Evolutionary conservation across 1,139 yeast genomes (phyloP).

Genomic region (Geotrichum bryndzae): DNA sequence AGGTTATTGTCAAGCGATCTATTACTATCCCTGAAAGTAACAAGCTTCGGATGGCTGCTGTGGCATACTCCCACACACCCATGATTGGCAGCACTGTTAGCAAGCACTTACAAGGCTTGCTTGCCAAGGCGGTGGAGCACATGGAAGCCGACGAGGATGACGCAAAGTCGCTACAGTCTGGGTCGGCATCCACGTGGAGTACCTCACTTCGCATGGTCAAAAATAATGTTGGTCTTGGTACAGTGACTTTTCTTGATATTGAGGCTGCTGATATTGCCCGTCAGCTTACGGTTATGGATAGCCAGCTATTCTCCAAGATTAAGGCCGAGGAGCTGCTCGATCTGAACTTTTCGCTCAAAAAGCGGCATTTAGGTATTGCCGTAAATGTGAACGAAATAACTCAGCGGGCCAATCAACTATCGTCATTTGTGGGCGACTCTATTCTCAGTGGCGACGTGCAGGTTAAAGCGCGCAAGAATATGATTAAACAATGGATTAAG

Average conservation of each 20-base stretch:
- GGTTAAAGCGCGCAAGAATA: conserved; percentile 49
- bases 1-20: conserved; percentile 24
- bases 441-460: conserved; percentile 40
- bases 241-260: conserved; percentile 48
- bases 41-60: conserved; percentile 8
- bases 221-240: conserved; percentile 8
- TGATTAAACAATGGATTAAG: conserved; percentile 75
- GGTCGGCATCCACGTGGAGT: conserved; percentile 18
- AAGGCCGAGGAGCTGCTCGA: conserved; percentile 69
- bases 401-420: conserved; percentile 68
- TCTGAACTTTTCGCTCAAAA: conserved; percentile 62
- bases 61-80: conserved; percentile 14
- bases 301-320: conserved; percentile 60
- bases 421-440: conserved; percentile 79
- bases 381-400: conserved; percentile 70
- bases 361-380: conserved; percentile 53
- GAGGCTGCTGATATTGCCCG: conserved; percentile 79
- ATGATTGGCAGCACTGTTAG: conserved; percentile 4
- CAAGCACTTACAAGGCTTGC: conserved; percentile 4
- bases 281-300: conserved; percentile 77
- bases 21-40: conserved; percentile 22
- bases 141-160: conserved; percentile 8
- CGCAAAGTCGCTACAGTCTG: conserved; percentile 4
- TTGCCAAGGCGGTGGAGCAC: conserved; percentile 11
- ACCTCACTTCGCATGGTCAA: conserved; percentile 21